A percentile compares a stretch with the other conserved stretches of the same genome.
These are phyloP conservation scores for Ustilago lituana DNA, from an alignment of 1,284 basidiomycete genomes.

Conservation along the genomic window DNA sequence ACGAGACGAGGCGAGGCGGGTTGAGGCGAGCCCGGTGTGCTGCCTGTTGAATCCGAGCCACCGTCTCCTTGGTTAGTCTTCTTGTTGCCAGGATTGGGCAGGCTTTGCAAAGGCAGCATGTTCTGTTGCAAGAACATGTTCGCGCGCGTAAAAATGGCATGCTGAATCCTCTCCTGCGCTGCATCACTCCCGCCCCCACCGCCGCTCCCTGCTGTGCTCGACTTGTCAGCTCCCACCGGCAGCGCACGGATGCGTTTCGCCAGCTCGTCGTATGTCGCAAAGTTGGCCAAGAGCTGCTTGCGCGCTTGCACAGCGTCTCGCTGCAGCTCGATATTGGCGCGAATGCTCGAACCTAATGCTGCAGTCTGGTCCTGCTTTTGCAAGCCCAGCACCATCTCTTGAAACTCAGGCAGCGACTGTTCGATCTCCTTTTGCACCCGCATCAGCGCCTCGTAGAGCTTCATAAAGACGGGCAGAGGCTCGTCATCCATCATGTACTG, in stretches of 20 bases:
- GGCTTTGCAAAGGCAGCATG: conserved; percentile 70
- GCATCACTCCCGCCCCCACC: conserved; percentile 35
- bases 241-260: conserved; percentile 83
- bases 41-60: conserved; percentile 28
- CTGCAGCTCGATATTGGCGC: conserved; percentile 62
- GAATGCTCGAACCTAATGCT: conserved; percentile 55
- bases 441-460: conserved; percentile 74
- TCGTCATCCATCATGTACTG: conserved; percentile 80
- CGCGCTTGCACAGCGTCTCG: conserved; percentile 76
- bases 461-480: conserved; percentile 71
- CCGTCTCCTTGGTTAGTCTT: conserved; percentile 35
- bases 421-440: conserved; percentile 81
- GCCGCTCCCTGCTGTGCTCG: conserved; percentile 3
- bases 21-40: conserved; percentile 24
- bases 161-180: conserved; percentile 84
- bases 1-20: conserved; percentile 18
- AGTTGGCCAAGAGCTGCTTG: conserved; percentile 82
- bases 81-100: conserved; percentile 73
- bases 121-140: conserved; percentile 86
- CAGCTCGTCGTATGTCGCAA: conserved; percentile 86
- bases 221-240: conserved; percentile 68
- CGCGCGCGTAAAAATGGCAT: conserved; percentile 80
- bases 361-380: conserved; percentile 68
- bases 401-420: conserved; percentile 76
- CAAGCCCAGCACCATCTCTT: conserved; percentile 74